phyloP scores from a whole-genome alignment of 768 basidiomycete species.

The Sarcodon sp. region DNA sequence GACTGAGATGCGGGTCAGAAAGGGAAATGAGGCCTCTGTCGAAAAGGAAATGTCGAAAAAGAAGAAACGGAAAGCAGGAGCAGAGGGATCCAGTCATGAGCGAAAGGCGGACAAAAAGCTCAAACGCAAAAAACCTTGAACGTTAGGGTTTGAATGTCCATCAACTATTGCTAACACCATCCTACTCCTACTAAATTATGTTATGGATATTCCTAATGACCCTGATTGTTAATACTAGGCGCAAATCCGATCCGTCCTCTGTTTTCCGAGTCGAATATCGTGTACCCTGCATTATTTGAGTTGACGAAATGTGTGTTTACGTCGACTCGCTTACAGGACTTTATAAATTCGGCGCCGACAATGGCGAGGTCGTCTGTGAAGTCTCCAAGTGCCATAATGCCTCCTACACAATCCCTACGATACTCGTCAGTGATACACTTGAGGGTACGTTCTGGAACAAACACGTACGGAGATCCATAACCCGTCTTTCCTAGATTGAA shows the following conservation, averaged over 20 bases:
- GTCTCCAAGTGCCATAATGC: slow-evolving; percentile 30
- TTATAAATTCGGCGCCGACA: slow-evolving; percentile 54
- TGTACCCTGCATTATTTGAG: slow-evolving; percentile 32
- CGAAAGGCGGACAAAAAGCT: slow-evolving; percentile 18
- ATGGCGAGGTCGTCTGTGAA: slow-evolving; percentile 36
- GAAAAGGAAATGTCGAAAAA: slow-evolving; percentile 11
- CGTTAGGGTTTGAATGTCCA: no score
- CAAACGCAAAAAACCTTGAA: slow-evolving; percentile 12
- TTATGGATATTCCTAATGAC: background rate
- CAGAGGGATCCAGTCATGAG: slow-evolving; percentile 11
- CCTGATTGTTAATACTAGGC: slow-evolving; percentile 34
- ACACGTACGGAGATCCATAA: slow-evolving; percentile 18
- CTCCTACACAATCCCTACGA: slow-evolving; percentile 39
- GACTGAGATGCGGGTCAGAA: slow-evolving; percentile 9
- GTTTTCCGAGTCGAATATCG: slow-evolving; percentile 45
- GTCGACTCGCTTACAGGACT: slow-evolving; percentile 37
- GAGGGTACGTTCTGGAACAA: background rate
- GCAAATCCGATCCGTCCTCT: slow-evolving; percentile 44
- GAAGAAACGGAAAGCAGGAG: slow-evolving; percentile 8
- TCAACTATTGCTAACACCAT: no score
- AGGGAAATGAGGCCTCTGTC: slow-evolving; percentile 13
- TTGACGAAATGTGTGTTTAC: background rate
- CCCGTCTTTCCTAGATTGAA: slow-evolving; percentile 38
- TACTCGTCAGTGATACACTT: background rate
- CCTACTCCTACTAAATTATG: no score